Base-by-base conservation (phyloP, 2,329 filamentous ascomycete genomes). In the Diaporthe vaccinii region DNA sequence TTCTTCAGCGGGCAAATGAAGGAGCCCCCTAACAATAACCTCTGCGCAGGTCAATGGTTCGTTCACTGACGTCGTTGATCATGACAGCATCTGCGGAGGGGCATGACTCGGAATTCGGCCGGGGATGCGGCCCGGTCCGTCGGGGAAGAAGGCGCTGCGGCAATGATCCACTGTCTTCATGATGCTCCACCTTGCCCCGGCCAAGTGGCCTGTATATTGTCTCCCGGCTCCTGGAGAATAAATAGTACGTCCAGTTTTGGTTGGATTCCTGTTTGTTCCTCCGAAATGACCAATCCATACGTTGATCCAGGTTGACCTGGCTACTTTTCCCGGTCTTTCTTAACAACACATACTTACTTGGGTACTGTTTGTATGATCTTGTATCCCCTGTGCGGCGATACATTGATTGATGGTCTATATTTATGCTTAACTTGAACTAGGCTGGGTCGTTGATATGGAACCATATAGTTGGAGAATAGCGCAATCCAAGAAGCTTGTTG, bases 81-180 rank as follows among this genome's bases (percentile, higher is more conserved):
- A 22, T 61, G 36, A 41, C 22, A 41, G 58, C 36, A 67, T 51
- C 28, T 41, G 41, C 41, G 39, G 39, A 6, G 41, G 41, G 15
- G 28, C 41, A 49, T 67, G 41, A 51, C 28, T 67, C 62, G 41
- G 41, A 67, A 28, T 15, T 46, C 28, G 44, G 41, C 44, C 12
- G 41, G 5, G 62, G 9, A n/a, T 49, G 41, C 62, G 62, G 62
- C 62, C 62, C 62, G 62, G 62, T 51, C 62, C 62, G 62, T 39
- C 17, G 6, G 44, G 22, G 28, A n/a, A 46, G 2, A 28, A 8
- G 28, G 28, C 28, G 20, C 14, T 10, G 28, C 28, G 20, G 57
- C 10, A 7, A 14, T 9, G 36, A 44, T 17, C 58, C 36, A 41
- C 58, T 17, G 2, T n/a, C 22, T 22, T 25, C 9, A 7, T 34